Evolutionary conservation across 768 basidiomycete genomes (phyloP), one percentile per base, ranked within the genome.

Genomic region (Cantharellus anzutake): DNA sequence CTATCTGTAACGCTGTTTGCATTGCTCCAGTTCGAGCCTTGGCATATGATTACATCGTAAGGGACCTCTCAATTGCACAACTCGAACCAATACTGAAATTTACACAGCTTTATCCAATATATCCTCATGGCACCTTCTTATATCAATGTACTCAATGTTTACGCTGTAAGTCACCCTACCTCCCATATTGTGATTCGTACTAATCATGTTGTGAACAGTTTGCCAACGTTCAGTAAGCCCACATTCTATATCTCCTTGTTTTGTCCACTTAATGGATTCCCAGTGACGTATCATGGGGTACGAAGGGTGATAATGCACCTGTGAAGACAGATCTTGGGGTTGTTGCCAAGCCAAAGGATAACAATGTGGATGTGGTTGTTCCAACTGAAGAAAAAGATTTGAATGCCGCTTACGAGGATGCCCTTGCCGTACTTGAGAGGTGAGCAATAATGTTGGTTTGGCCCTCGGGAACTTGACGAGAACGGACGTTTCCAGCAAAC

Each of bases 11-110:
- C 29, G n/a, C 39, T 35, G 42, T 39, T n/a, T 59, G 58, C 3
- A 14, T 29, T 29, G 20, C 4, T 66, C 53, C 67, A 94, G 82
- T 82, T 96, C 65, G 92, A 98, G 65, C 94, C 94, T 2, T 96
- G 92, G 90, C 96, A 99, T 69, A 87, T 99, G 90, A 76, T 99
- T 66, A 97, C 96, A 0, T 89, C 86, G 3, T 55, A 29, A 11
- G 1, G 11, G 44, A 48, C 44, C 44, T 48, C 0, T 1, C 0
- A 29, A 29, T 29, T 48, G 44, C 29, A 48, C 44, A 11, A 11
- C 44, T 29, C 44, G 11, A 29, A 29, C 11, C 11, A 48, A 11
- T 11, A 48, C 29, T 29, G 11, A 11, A 11, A 11, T 48, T 48
- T 48, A 11, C 11, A 11, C 44, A 48, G 44, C 11, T 93, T 98